These are phyloP conservation scores for Pythium volutum DNA, from an alignment of 352 stramenopile genomes.

Conservation along the genomic window DNA sequence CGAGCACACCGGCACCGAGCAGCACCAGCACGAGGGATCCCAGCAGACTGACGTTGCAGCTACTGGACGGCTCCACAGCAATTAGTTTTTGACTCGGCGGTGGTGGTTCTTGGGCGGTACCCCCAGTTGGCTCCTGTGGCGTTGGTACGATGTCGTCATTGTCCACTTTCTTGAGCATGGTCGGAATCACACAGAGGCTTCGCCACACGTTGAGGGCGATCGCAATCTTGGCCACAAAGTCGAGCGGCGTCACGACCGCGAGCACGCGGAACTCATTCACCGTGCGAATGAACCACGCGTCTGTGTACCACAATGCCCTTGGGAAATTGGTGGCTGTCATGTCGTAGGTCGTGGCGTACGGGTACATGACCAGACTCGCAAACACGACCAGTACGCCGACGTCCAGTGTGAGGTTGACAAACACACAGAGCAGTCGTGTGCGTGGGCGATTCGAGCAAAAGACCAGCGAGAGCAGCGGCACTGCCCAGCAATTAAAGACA, in stretches of 20 bases:
- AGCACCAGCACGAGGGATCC: neutral
- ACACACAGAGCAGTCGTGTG: conserved; percentile 11
- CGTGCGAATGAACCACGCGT: conserved; percentile 37
- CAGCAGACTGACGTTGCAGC: neutral
- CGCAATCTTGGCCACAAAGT: conserved; percentile 23
- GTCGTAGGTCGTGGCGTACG: conserved; percentile 5
- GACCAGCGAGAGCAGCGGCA: conserved; percentile 6
- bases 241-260: conserved; percentile 19
- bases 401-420: conserved; percentile 17
- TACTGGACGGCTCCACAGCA: neutral
- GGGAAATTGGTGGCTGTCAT: conserved; percentile 4
- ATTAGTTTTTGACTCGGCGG: neutral
- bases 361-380: neutral
- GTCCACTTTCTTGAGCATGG: conserved; percentile 9
- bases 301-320: conserved; percentile 31
- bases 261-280: conserved; percentile 49
- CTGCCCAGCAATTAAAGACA: conserved; percentile 13
- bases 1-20: conserved; percentile 29
- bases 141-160: neutral
- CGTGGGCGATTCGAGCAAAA: conserved; percentile 10
- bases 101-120: neutral
- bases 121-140: neutral
- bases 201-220: conserved; percentile 21
- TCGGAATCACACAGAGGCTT: conserved; percentile 10
- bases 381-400: conserved; percentile 9